Conservation (phyloP, 2,329 filamentous ascomycete genomes). For the Mycogone perniciosa region DNA sequence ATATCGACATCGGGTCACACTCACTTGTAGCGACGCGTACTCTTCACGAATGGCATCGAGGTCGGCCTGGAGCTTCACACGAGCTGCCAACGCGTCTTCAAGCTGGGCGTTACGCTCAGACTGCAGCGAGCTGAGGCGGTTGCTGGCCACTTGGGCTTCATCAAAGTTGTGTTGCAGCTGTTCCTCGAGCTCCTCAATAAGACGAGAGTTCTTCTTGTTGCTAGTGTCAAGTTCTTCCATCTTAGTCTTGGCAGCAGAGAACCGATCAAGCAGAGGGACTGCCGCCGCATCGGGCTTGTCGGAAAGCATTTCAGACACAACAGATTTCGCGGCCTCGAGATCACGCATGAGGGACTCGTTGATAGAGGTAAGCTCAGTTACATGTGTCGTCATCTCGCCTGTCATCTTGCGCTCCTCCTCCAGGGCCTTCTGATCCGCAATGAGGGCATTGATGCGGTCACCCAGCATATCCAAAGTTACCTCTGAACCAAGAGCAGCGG, state of each 20-base stretch:
- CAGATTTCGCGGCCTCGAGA: constrained; percentile 53
- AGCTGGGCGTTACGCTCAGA: constrained; percentile 67
- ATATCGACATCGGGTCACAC: constrained; percentile 19
- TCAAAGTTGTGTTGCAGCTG: constrained; percentile 94
- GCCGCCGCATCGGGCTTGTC: constrained; percentile 31
- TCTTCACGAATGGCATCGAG: constrained; percentile 62
- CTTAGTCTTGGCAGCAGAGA: constrained; percentile 59
- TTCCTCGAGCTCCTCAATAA: constrained; percentile 94
- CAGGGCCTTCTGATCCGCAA: constrained; percentile 55
- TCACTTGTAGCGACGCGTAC: constrained; percentile 71
- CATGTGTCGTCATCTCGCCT: constrained; percentile 48
- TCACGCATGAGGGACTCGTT: constrained; percentile 56
- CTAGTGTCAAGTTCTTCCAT: constrained; percentile 55
- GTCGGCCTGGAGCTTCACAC: constrained; percentile 58
- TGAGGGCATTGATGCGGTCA: constrained; percentile 52
- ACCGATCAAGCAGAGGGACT: constrained; percentile 47
- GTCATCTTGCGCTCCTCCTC: constrained; percentile 52
- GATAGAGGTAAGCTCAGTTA: constrained; percentile 50
- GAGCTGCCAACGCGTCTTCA: constrained; percentile 68
- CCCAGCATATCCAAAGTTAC: constrained; percentile 63
- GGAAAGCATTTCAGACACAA: constrained; percentile 47
- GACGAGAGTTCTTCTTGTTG: constrained; percentile 85
- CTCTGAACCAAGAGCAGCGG: constrained; percentile 53
- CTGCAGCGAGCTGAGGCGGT: constrained; percentile 77
- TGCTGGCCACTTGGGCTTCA: constrained; percentile 77